Evolutionary conservation across 345 rosid species (phyloP), one percentile per base, ranked within the genome.

Genomic region (Brassica cretica): DNA sequence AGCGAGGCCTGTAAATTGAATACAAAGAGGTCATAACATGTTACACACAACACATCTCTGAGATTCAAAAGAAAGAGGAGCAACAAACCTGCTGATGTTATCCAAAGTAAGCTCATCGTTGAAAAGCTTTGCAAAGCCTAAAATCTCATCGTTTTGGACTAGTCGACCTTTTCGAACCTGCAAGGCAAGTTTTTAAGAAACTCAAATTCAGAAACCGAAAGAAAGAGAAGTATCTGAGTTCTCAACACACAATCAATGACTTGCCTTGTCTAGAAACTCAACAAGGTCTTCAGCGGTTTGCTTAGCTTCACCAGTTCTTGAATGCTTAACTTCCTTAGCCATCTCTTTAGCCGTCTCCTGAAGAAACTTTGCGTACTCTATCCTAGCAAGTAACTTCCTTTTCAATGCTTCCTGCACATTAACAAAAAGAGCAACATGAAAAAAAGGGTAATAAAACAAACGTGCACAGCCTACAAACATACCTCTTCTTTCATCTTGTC

Each of bases 321-420:
- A 86, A 76, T 88, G 90, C 72, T 90, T 89, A 75, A 90, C 89
- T 84, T 93, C 98, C 71, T 87, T 93, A 41, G 98, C 96, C 98
- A 93, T 93, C 88, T 90, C 96, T 84, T 83, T 89, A 64, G 87
- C 98, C 2, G 96, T 93, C 49, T 93, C 96, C 81, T 90, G 92
- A 60, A 90, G 90, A 86, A 90, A 90, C 84, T 87, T 90, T 70
- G 94, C 94, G 32, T 90, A 90, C 72, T 88, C 94, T 69, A 90
- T 90, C 71, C 92, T 85, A 33, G 92, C 92, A 64, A 79, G 77
- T 68, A 90, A 75, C 80, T 79, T 88, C 74, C 94, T 87, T 78
- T 90, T 90, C 82, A 90, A 67, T 71, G 90, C 94, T 86, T 88
- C 94, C 94, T 90, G 82, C 73, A 60, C 21, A 70, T 63, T 25